These are phyloP conservation scores for Urtica urens DNA, from an alignment of 306 rosid genomes.

Conservation along the genomic window DNA sequence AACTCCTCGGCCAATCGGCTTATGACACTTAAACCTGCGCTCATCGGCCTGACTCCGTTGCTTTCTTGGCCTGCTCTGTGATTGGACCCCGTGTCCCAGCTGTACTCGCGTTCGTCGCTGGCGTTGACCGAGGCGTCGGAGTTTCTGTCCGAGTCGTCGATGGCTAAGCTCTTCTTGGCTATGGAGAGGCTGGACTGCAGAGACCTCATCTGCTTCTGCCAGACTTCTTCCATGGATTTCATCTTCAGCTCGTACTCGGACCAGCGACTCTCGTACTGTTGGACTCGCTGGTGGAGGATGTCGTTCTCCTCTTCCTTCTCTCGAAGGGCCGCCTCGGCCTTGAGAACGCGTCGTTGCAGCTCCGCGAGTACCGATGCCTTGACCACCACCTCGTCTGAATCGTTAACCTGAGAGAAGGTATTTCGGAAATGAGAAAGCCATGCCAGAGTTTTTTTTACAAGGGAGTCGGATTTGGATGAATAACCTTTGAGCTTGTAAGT, in stretches of 20 bases:
- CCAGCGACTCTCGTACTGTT: slow-evolving; percentile 95
- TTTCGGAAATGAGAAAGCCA: too few species aligned
- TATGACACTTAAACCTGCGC: slow-evolving; percentile 89
- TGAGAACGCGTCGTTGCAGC: slow-evolving; percentile 85
- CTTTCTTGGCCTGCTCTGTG: slow-evolving; percentile 63
- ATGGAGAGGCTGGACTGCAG: slow-evolving; percentile 95
- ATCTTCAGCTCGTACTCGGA: slow-evolving; percentile 89
- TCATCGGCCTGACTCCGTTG: slow-evolving; percentile 85
- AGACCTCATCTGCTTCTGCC: slow-evolving; percentile 99
- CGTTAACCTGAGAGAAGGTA: slow-evolving; percentile 41
- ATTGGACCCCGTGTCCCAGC: slow-evolving; percentile 65
- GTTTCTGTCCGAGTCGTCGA: slow-evolving; percentile 82
- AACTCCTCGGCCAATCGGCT: slow-evolving; percentile 93
- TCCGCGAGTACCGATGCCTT: slow-evolving; percentile 91
- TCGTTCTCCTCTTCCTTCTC: slow-evolving; percentile 98
- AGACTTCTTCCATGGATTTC: slow-evolving; percentile 99
- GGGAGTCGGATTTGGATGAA: too few species aligned
- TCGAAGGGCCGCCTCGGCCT: slow-evolving; percentile 85
- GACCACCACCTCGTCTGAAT: slow-evolving; percentile 78
- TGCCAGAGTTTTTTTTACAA: too few species aligned
- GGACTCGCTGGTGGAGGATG: slow-evolving; percentile 90
- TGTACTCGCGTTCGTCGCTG: slow-evolving; percentile 65
- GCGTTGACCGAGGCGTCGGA: slow-evolving; percentile 88
- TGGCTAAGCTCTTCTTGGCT: slow-evolving; percentile 92
- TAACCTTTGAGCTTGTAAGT: slow-evolving; percentile 52